Evolutionary conservation across 2,329 filamentous ascomycete species (phyloP), one percentile per base, ranked within the genome.

Genomic region (Nannizziopsis barbatae): DNA sequence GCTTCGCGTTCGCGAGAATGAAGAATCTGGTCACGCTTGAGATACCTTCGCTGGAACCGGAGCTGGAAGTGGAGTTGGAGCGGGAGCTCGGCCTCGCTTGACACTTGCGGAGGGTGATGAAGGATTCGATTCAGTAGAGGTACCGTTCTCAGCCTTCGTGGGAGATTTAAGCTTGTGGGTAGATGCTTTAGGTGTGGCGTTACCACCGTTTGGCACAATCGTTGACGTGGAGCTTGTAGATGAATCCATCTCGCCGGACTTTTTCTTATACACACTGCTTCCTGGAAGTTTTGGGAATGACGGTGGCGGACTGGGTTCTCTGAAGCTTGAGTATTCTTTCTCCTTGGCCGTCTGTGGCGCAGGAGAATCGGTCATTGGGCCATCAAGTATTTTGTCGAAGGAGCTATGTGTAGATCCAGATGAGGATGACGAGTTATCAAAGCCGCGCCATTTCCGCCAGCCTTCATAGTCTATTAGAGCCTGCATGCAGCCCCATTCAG

Each of bases 401-500:
- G 12, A 7, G 18, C 14, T n/a, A 9, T 39, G 35, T 0, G 17
- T 15, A 12, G 32, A 27, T 37, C 10, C 38, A 12, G 8, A 12
- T 2, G 7, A 35, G 3, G 45, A 6, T 5, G 14, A 12, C n/a
- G 38, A 8, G 3, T 27, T 15, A 20, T 47, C 45, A 27, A 86
- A 90, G 60, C 92, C 86, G 65, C 95, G 95, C 92, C 92, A 98
- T 66, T 87, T 87, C 48, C 89, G 80, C 92, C 92, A 98, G 53
- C 92, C 92, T 64, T 96, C 90, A 63, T 92, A 96, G 70, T 98
- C 92, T 60, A 98, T 96, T 18, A 98, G 76, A 8, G 92, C 92
- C 71, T 96, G 92, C 92, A 98, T 98, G 71, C 92, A 96, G 49
- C 92, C 92, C 92, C 92, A 98, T 73, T 98, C 92, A 70, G 93